Conservation (phyloP, 176 grass and related monocot species). For the Paspalum vaginatum region DNA sequence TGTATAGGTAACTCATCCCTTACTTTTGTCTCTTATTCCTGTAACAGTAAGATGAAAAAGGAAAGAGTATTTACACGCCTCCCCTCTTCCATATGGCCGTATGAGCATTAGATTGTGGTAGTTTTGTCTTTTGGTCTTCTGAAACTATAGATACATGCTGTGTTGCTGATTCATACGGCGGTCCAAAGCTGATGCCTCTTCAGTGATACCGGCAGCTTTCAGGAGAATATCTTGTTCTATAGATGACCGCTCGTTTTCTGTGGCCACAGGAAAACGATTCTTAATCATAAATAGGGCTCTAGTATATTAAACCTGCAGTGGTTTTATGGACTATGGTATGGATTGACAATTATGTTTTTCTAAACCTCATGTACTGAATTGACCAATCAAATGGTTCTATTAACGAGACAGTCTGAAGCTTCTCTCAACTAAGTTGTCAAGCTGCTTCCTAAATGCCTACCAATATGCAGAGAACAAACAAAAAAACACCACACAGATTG, state of each 20-base stretch:
- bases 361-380: background rate
- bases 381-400: background rate
- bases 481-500: background rate
- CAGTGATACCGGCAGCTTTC: conserved; percentile 52
- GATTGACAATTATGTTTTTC: background rate
- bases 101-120: background rate
- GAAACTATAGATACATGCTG: conserved; percentile 3
- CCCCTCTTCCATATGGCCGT: too few relatives aligned
- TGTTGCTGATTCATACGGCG: background rate
- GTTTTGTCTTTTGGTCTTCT: background rate
- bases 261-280: background rate
- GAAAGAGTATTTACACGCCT: background rate
- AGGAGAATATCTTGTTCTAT: conserved; percentile 78
- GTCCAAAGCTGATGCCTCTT: conserved; percentile 56
- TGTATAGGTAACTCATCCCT: conserved; percentile 21
- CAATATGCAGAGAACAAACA: background rate
- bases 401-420: background rate
- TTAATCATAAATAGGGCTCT: background rate
- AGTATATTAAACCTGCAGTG: background rate
- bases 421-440: conserved; percentile 1
- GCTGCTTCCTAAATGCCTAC: background rate
- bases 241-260: conserved; percentile 61
- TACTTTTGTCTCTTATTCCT: background rate
- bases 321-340: background rate
- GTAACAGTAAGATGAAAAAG: conserved; percentile 3